These are phyloP conservation scores for Trametes polyzona DNA, from an alignment of 1,284 basidiomycete genomes.

Conservation along the genomic window DNA sequence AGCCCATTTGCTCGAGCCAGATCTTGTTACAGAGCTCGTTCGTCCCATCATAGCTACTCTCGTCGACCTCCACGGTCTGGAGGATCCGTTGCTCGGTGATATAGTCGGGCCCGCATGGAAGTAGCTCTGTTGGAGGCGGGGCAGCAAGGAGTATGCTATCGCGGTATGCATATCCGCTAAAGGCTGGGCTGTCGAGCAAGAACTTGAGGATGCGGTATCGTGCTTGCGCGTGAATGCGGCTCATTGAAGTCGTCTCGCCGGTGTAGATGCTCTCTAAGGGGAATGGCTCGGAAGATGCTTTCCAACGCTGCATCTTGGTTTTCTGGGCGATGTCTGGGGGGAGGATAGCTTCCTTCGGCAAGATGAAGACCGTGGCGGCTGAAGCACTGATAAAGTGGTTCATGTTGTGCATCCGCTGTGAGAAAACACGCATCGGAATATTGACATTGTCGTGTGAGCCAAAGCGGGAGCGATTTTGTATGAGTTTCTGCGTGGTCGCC, in stretches of 20 bases:
- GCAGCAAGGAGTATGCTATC: not conserved
- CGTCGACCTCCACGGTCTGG: conserved; percentile 21
- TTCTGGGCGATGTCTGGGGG: not conserved
- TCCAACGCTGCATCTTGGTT: not conserved
- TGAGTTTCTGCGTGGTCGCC: not conserved
- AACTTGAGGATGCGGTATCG: conserved; percentile 4
- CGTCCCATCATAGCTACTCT: conserved; percentile 30
- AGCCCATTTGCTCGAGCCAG: conserved; percentile 16
- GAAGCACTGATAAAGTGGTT: conserved; percentile 41
- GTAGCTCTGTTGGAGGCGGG: not conserved
- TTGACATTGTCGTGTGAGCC: conserved; percentile 45
- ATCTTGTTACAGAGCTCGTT: conserved; percentile 9
- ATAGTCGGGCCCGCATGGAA: conserved; percentile 3
- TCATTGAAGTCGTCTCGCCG: not conserved
- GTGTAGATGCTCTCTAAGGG: not conserved
- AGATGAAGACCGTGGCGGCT: conserved; percentile 38
- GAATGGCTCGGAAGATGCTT: conserved; percentile 4
- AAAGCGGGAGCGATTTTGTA: conserved; percentile 29
- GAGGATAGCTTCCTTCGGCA: not conserved
- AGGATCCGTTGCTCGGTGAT: conserved; percentile 22
- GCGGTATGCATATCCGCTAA: not conserved
- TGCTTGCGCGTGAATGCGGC: not conserved
- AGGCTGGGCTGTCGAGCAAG: conserved; percentile 11
- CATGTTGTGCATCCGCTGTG: conserved; percentile 38
- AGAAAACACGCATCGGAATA: conserved; percentile 32